phyloP scores from a whole-genome alignment of 768 basidiomycete species.

The Mrakia blollopis region DNA sequence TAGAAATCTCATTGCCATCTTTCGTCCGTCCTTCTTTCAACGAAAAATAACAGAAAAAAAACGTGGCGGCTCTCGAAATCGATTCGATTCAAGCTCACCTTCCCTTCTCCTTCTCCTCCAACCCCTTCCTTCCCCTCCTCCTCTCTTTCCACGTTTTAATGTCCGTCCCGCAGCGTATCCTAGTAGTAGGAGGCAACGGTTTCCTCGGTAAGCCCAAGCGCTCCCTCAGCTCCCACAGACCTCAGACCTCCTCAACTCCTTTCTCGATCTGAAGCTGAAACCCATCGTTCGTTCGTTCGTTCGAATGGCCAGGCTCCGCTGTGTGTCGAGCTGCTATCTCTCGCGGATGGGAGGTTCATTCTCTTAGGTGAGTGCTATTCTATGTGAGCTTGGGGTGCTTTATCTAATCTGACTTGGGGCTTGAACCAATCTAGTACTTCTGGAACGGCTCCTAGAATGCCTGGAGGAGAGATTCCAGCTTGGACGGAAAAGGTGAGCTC shows the following conservation, averaged over 20 bases:
- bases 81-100: not conserved
- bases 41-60: not conserved
- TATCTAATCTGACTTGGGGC: conserved; percentile 12
- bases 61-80: not conserved
- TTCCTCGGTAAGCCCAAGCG: conserved; percentile 66
- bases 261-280: not conserved
- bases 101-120: not conserved
- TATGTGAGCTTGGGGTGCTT: no score
- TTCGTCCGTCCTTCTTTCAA: no score
- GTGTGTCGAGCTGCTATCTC: conserved; percentile 82
- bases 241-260: no score
- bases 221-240: no score
- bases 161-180: conserved; percentile 51
- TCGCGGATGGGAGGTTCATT: conserved; percentile 78
- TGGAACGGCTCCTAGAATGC: conserved; percentile 74
- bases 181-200: conserved; percentile 98
- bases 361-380: conserved; percentile 71
- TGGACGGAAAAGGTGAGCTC: conserved; percentile 69
- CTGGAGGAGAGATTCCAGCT: conserved; percentile 81
- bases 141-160: not conserved
- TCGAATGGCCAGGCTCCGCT: conserved; percentile 65
- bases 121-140: not conserved
- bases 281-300: not conserved
- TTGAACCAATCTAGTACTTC: no score
- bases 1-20: no score